Conservation (phyloP, 768 basidiomycete genomes). For the Mycena crocata region DNA sequence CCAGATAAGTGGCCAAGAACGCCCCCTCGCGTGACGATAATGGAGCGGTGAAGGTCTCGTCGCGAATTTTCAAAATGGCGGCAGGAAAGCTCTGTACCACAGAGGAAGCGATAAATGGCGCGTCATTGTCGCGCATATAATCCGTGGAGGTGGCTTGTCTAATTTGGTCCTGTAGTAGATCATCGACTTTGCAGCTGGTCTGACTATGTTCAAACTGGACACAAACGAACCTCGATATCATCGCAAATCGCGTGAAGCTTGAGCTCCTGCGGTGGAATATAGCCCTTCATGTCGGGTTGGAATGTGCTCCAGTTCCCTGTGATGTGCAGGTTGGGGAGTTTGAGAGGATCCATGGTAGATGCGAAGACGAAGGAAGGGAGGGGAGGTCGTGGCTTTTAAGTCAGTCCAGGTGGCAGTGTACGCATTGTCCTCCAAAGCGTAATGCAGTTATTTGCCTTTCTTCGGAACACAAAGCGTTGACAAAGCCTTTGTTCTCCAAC, state of each 20-base stretch:
- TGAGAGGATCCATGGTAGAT: slow-evolving; percentile 11
- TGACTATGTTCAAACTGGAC: neutral
- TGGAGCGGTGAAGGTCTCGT: slow-evolving; percentile 7
- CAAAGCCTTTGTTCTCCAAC: too few relatives aligned
- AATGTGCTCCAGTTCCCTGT: slow-evolving; percentile 5
- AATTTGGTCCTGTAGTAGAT: neutral
- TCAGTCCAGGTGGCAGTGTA: too few relatives aligned
- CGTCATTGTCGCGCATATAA: slow-evolving; percentile 7
- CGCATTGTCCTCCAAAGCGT: too few relatives aligned
- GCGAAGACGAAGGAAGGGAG: too few relatives aligned
- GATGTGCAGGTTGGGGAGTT: neutral
- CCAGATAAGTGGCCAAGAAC: slow-evolving; percentile 8
- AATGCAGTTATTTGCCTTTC: too few relatives aligned
- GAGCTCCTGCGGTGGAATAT: neutral
- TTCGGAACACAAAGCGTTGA: too few relatives aligned
- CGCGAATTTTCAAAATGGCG: neutral
- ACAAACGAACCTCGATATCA: neutral
- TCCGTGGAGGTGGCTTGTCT: neutral
- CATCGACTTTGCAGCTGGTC: neutral
- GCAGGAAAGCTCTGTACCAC: neutral
- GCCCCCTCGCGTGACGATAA: neutral
- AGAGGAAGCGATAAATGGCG: slow-evolving; percentile 2
- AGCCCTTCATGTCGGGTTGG: slow-evolving; percentile 1
- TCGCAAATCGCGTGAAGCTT: neutral
- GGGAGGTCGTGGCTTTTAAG: too few relatives aligned